These are phyloP conservation scores for Calonectria multiphialidica DNA, from an alignment of 2,329 filamentous ascomycete genomes.

Conservation along the genomic window DNA sequence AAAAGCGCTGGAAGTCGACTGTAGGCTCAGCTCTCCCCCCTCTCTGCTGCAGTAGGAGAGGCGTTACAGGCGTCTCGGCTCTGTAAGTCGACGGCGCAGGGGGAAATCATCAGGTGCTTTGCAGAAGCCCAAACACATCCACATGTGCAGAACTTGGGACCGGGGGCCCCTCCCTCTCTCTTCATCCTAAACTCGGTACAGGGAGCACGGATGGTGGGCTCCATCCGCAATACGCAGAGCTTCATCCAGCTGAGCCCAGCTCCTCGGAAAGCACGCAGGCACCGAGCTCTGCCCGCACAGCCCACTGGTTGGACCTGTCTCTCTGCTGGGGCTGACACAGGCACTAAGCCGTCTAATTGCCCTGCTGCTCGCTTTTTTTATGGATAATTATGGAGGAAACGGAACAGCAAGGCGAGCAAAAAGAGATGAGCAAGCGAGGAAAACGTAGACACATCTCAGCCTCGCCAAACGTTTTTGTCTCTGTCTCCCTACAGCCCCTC, in stretches of 20 bases:
- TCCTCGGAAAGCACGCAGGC: constrained; percentile 12
- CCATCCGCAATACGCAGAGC: constrained; percentile 1
- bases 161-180: background rate
- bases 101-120: constrained; percentile 38
- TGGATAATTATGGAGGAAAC: constrained; percentile 9
- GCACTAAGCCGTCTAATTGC: constrained; percentile 11
- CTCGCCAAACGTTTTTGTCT: background rate
- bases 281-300: constrained; percentile 27
- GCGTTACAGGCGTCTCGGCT: constrained; percentile 3
- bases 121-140: constrained; percentile 29
- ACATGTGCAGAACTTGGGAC: constrained; percentile 7
- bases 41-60: background rate
- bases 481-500: constrained; percentile 4
- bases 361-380: constrained; percentile 5
- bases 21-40: background rate
- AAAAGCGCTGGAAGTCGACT: background rate
- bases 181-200: constrained; percentile 3
- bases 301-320: constrained; percentile 31
- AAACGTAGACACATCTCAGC: background rate
- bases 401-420: background rate
- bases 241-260: constrained; percentile 16
- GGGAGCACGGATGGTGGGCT: constrained; percentile 9
- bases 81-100: constrained; percentile 33
- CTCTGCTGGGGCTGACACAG: constrained; percentile 14
- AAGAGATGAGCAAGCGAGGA: background rate